phyloP scores from a whole-genome alignment of 179 eudicot species.

The Amaranthus tricolor region DNA sequence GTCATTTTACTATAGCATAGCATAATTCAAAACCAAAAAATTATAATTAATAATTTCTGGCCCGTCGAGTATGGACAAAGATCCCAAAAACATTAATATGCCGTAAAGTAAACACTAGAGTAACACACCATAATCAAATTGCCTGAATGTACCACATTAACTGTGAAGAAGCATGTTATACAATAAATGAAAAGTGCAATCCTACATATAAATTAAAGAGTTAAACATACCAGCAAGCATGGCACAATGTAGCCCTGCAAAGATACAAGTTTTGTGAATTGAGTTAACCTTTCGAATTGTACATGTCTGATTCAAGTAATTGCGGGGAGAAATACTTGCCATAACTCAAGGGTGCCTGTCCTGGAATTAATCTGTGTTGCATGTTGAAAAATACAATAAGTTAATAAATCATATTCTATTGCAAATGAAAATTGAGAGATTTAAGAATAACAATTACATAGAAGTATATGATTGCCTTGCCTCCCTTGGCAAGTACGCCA shows the following conservation, averaged over 20 bases:
- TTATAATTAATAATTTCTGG: too few species aligned
- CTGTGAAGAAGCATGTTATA: background rate
- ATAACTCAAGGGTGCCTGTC: constrained; percentile 86
- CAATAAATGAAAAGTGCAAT: background rate
- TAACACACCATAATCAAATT: background rate
- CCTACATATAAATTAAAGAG: background rate
- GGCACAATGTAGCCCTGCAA: constrained; percentile 91
- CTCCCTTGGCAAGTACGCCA: too few species aligned
- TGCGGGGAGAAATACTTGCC: constrained; percentile 43
- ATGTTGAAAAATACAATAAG: constrained; percentile 5
- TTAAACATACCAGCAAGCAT: constrained; percentile 74
- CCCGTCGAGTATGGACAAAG: too few species aligned
- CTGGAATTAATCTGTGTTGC: constrained; percentile 76
- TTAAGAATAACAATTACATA: background rate
- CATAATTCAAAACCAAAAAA: too few species aligned
- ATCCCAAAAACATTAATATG: too few species aligned
- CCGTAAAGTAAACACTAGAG: too few species aligned
- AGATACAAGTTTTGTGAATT: constrained; percentile 20
- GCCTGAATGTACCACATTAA: background rate
- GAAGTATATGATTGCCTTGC: too few species aligned
- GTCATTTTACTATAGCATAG: too few species aligned
- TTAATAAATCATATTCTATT: constrained; percentile 2
- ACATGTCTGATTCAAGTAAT: background rate
- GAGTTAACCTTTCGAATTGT: constrained; percentile 4
- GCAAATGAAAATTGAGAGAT: constrained; percentile 5